Percentiles rank a stretch among this genome's conserved stretches.
Evolutionary conservation across 169 alveolate genomes (phyloP).

Genomic region (Plasmodium vinckei): DNA sequence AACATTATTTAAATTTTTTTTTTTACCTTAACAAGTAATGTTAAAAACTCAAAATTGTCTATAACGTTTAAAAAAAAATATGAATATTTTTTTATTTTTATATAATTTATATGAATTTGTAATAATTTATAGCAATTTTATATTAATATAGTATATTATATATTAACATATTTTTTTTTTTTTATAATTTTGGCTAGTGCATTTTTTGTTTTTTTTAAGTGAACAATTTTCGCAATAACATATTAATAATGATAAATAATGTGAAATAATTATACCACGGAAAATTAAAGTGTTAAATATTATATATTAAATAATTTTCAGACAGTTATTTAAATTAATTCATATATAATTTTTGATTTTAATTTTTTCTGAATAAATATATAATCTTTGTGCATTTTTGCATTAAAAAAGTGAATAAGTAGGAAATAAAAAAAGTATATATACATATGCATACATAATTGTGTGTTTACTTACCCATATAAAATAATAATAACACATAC

Average conservation of each 20-base stretch:
- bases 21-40: too few relatives aligned
- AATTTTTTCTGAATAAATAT: neutral
- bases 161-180: conserved; percentile 1
- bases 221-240: conserved; percentile 19
- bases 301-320: neutral
- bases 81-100: too few relatives aligned
- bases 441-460: neutral
- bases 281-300: conserved; percentile 8
- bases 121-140: neutral
- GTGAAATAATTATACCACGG: conserved; percentile 16
- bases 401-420: neutral
- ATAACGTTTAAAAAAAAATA: too few relatives aligned
- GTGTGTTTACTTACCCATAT: conserved; percentile 6
- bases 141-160: neutral
- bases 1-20: too few relatives aligned
- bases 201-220: conserved; percentile 4
- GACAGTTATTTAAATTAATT: neutral
- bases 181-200: conserved; percentile 39
- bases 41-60: too few relatives aligned
- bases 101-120: too few relatives aligned
- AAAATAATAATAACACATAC: conserved; percentile 4
- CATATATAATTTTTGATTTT: conserved; percentile 12
- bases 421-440: neutral
- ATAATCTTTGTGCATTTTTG: conserved; percentile 17
- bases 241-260: neutral